Evolutionary conservation across 441 rosid species (phyloP).

Genomic region (Pelargonium myrrhifolium): DNA sequence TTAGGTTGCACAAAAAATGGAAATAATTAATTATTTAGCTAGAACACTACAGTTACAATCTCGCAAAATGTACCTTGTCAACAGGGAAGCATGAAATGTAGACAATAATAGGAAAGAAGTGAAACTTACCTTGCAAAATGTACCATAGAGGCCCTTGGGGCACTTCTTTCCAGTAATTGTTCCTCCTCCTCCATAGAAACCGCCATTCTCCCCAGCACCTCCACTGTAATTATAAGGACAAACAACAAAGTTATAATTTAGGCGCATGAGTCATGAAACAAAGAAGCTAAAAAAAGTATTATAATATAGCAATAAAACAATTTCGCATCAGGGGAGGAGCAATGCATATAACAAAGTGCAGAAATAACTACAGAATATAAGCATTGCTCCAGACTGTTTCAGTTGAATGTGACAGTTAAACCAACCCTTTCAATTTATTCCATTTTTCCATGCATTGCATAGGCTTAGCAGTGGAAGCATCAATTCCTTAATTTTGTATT

Average conservation of each 20-base stretch:
- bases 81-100: background rate
- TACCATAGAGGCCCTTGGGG: slow-evolving; percentile 91
- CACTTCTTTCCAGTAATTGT: slow-evolving; percentile 85
- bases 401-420: no score
- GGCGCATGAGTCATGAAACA: background rate
- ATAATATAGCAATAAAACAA: background rate
- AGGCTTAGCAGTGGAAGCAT: no score
- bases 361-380: background rate
- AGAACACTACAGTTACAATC: no score
- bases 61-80: no score
- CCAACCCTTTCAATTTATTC: no score
- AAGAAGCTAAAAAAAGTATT: background rate
- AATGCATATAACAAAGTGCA: background rate
- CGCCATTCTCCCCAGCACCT: slow-evolving; percentile 78
- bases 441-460: no score
- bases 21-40: no score
- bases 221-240: slow-evolving; percentile 48
- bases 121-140: slow-evolving; percentile 69
- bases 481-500: no score
- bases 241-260: background rate
- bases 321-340: background rate
- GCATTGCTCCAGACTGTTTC: no score
- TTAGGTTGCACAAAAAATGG: slow-evolving; percentile 10
- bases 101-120: slow-evolving; percentile 8
- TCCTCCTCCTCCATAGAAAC: slow-evolving; percentile 72